These are phyloP conservation scores for Claviceps sp. DNA, from an alignment of 2,329 filamentous ascomycete genomes.

Conservation along the genomic window DNA sequence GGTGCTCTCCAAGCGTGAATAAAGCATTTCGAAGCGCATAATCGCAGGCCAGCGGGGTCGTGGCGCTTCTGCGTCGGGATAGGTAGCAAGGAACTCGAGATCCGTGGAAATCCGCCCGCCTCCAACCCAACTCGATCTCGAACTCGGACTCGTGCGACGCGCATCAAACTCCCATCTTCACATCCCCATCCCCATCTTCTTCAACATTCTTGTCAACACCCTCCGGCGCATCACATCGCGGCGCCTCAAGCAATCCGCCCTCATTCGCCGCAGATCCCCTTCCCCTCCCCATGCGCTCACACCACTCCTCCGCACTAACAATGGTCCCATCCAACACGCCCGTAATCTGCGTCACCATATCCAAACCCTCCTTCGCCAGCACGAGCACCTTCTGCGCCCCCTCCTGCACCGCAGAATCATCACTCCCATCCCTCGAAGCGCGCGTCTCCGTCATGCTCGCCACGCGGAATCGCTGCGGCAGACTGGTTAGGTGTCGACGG, in stretches of 20 bases:
- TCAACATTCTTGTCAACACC: too few species aligned
- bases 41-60: too few species aligned
- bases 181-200: slow-evolving; percentile 7
- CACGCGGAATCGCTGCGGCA: slow-evolving; percentile 70
- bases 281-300: slow-evolving; percentile 54
- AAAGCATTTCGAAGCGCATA: too few species aligned
- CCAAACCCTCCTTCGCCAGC: slow-evolving; percentile 77
- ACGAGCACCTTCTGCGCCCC: slow-evolving; percentile 68
- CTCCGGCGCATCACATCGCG: background rate
- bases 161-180: too few species aligned
- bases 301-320: slow-evolving; percentile 83
- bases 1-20: too few species aligned
- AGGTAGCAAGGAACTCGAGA: too few species aligned
- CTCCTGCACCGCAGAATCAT: slow-evolving; percentile 28
- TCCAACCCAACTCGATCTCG: too few species aligned
- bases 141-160: too few species aligned
- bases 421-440: slow-evolving; percentile 19
- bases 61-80: too few species aligned
- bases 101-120: too few species aligned
- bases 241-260: slow-evolving; percentile 10
- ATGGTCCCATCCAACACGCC: slow-evolving; percentile 81
- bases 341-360: slow-evolving; percentile 89
- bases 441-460: slow-evolving; percentile 38
- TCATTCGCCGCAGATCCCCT: slow-evolving; percentile 14
- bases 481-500: slow-evolving; percentile 65